A percentile compares a stretch with the other conserved stretches of the same genome.
Evolutionary conservation across 768 basidiomycete species (phyloP).

Genomic region (Russula virescens): DNA sequence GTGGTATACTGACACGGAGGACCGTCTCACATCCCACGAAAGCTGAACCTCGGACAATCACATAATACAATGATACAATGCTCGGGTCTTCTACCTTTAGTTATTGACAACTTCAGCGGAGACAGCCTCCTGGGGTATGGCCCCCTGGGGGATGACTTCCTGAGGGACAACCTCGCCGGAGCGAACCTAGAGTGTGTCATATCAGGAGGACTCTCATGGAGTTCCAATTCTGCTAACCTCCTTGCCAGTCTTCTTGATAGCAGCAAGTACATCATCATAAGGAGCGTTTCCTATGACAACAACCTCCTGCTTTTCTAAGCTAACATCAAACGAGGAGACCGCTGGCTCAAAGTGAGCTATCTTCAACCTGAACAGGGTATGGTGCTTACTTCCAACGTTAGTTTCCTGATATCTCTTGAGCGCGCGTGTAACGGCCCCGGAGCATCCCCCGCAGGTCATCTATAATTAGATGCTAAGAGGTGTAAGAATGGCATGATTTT

Average conservation of each 20-base stretch:
- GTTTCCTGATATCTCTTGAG: constrained; percentile 55
- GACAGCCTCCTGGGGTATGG: neutral
- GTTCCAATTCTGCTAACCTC: constrained; percentile 45
- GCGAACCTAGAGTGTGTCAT: constrained; percentile 5
- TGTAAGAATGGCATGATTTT: neutral
- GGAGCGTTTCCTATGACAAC: constrained; percentile 52
- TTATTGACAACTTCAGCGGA: constrained; percentile 9
- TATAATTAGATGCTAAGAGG: constrained; percentile 27
- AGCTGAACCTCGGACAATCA: constrained; percentile 7
- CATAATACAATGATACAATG: neutral
- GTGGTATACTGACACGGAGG: neutral
- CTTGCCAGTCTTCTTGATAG: constrained; percentile 90
- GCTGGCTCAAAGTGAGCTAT: constrained; percentile 26
- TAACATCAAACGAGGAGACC: constrained; percentile 57
- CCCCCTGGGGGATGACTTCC: too few species aligned
- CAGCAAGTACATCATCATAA: constrained; percentile 62
- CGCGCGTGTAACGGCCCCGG: constrained; percentile 71
- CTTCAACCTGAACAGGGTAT: neutral
- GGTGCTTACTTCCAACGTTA: neutral
- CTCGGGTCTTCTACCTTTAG: neutral
- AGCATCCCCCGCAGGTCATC: constrained; percentile 89
- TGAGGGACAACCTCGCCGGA: constrained; percentile 1
- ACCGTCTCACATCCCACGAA: neutral
- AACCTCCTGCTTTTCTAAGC: constrained; percentile 67
- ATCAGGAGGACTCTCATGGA: neutral